Base-by-base conservation (phyloP, 345 rosid species). In the Abelmoschus esculentus region DNA sequence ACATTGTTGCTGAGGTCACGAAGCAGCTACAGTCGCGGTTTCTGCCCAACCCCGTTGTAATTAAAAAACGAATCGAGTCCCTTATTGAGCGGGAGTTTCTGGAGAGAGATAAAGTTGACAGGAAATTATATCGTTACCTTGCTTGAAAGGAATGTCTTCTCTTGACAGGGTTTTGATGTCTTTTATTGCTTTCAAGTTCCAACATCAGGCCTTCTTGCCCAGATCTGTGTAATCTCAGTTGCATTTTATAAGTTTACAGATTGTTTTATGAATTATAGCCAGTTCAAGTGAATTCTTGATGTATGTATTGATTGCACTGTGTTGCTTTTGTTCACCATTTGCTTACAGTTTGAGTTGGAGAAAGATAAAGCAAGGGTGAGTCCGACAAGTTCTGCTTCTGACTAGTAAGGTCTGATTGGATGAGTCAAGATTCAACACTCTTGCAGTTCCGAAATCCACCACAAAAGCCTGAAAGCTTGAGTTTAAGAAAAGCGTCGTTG, bases 11-110 rank as follows among this genome's bases (percentile, higher is more conserved):
- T 11, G 93, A 88, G 81, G 93, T 88, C 13, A 88, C 90, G 15
- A 88, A 84, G 81, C 93, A 86, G 76, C 73, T 88, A 76, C 90
- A 86, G 76, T 76, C 88, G 4, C 89, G 90, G 73, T 88, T 88
- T 76, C 80, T 83, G 68, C 84, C 93, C 42, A 86, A 88, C 52
- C 93, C 90, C 0, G 81, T 82, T 0, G 87, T 81, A 74, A 88
- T 88, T 58, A 88, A 88, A 77, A 88, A 88, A 64, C 76, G 90
- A 12, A 88, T 88, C 0, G 93, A 88, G 80, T 88, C 93, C 19
- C 87, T 88, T 28, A 88, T 88, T 1, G 89, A 88, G 61, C 73
- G 93, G 19, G 93, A 88, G 63, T 88, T 88, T 79, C 78, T 88
- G 76, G 90, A 88, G 78, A 80, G 90, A 75, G 93, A 88, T 72